Conservation (phyloP, 305 asterid genomes). For the Lippia alba region DNA sequence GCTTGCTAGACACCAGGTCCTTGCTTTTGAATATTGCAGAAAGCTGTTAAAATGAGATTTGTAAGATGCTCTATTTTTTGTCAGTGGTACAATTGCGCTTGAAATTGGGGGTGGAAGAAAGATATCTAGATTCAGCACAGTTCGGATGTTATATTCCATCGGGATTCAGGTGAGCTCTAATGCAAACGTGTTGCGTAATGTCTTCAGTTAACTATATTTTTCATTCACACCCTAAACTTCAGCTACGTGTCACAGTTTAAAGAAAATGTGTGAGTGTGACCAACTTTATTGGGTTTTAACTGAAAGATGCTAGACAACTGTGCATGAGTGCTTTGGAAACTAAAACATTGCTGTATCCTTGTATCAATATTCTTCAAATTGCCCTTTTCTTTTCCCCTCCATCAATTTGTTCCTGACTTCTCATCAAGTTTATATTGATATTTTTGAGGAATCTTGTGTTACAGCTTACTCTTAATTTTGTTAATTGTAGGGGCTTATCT, state of each 20-base stretch:
- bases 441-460: constrained; percentile 9
- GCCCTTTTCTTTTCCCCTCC: neutral
- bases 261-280: neutral
- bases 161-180: constrained; percentile 74
- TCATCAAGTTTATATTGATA: neutral
- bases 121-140: constrained; percentile 80
- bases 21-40: constrained; percentile 15
- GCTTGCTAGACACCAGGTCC: neutral
- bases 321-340: constrained; percentile 11
- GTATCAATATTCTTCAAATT: neutral
- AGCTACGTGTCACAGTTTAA: neutral
- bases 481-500: constrained; percentile 67
- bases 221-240: constrained; percentile 1
- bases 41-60: constrained; percentile 25
- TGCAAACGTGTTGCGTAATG: constrained; percentile 14
- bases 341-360: constrained; percentile 18
- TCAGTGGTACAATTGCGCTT: constrained; percentile 76
- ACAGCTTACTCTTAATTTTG: constrained; percentile 24
- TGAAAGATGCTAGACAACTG: constrained; percentile 13
- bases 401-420: constrained; percentile 16
- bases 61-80: constrained; percentile 39
- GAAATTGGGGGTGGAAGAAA: constrained; percentile 98
- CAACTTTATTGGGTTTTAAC: constrained; percentile 27
- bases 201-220: neutral
- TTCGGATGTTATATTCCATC: constrained; percentile 79